These are phyloP conservation scores for Irpex sp. DNA, from an alignment of 1,284 basidiomycete species.

Conservation along the genomic window DNA sequence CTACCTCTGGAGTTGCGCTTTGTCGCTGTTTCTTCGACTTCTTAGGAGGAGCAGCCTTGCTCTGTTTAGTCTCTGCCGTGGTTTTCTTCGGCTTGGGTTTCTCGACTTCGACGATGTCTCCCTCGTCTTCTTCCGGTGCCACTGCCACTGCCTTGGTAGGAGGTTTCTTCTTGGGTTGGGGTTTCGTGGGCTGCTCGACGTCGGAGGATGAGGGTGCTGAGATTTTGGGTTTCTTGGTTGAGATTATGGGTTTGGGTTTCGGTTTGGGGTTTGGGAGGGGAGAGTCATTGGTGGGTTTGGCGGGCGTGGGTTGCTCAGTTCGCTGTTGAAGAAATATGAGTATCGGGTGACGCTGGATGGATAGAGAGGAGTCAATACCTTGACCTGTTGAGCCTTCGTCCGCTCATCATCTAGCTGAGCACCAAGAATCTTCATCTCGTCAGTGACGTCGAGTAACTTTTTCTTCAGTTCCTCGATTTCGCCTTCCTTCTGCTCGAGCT, in stretches of 20 bases:
- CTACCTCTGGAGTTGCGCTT: slow-evolving; percentile 4
- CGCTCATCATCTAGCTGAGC: slow-evolving; percentile 34
- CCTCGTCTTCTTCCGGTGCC: slow-evolving; percentile 3
- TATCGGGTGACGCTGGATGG: background rate
- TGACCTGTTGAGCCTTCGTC: slow-evolving; percentile 9
- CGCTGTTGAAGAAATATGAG: background rate
- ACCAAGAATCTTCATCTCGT: slow-evolving; percentile 40
- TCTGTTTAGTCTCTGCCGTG: background rate
- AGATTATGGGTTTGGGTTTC: slow-evolving; percentile 6
- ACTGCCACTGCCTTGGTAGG: background rate
- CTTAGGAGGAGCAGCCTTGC: background rate
- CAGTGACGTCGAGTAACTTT: slow-evolving; percentile 32
- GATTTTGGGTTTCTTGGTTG: slow-evolving; percentile 7
- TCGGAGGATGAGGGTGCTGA: background rate
- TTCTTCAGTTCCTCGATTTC: slow-evolving; percentile 21
- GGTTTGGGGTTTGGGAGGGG: slow-evolving; percentile 1
- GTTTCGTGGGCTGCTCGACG: background rate
- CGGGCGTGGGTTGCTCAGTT: background rate
- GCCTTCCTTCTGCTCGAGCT: slow-evolving; percentile 16
- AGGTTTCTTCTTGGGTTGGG: background rate
- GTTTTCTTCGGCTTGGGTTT: background rate
- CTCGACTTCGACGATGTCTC: slow-evolving; percentile 14
- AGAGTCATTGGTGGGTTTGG: background rate
- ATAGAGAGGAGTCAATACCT: background rate
- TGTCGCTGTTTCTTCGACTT: slow-evolving; percentile 15